Base-by-base conservation (phyloP, 2,329 filamentous ascomycete genomes). In the Didymella lethalis region DNA sequence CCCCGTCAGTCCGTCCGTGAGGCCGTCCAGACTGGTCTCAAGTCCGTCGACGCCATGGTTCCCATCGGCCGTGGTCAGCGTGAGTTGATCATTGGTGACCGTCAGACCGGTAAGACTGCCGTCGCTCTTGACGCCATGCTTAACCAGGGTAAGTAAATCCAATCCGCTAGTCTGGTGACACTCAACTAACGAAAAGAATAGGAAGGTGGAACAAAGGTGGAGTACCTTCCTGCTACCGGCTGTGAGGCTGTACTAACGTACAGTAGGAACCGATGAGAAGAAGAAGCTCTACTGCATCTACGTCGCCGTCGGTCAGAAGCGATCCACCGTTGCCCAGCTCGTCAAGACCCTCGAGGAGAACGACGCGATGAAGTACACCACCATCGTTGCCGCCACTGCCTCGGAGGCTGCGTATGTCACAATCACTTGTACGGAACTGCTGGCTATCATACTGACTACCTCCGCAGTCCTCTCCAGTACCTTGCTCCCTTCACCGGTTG, bases 221-320 rank as follows among this genome's bases (percentile, higher is more conserved):
- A 18, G 18, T 18, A 18, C 18, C 18, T 18, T 18, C 18, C 18
- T 18, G 18, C 18, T 18, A 18, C 18, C 18, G 18, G 18, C 18
- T 18, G 18, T 18, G 18, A 18, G 18, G 18, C 18, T 18, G 18
- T 18, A 18, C 18, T 18, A 18, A 18, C 18, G 18, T 18, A 18
- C 18, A 18, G 18, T 18, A 18, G 76, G 82, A 79, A 85, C 78
- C 81, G 93, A 97, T 79, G 95, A 99, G 88, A 84, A 81, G 80
- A 94, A 97, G 90, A 99, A 99, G 89, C 92, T 99, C 60, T 99
- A 97, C 91, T 98, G 94, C 81, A 86, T 99, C 83, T 99, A 99
- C 88, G 95, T 98, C 76, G 95, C 95, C 78, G 89, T 99, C 75
- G 95, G 95, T 78, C 95, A 99, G 89, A 99, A 99, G 90, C 93